These are phyloP conservation scores for Pleurozium schreberi DNA, from an alignment of 225 moss, liverwort and hornwort species.

Conservation along the genomic window DNA sequence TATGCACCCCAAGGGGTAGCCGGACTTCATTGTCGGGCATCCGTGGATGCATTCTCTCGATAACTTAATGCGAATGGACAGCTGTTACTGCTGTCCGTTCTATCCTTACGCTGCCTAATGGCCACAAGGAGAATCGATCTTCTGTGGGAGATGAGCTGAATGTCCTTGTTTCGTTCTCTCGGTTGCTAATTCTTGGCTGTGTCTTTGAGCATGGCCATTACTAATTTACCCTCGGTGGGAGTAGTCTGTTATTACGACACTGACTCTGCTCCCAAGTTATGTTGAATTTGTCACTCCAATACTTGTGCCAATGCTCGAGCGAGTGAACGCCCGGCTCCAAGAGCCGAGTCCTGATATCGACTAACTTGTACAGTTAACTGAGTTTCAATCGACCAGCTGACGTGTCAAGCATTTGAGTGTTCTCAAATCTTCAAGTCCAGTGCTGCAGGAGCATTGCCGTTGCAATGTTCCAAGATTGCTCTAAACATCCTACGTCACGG, in stretches of 20 bases:
- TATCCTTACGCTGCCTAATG: constrained; percentile 9
- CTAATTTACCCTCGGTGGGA: constrained; percentile 18
- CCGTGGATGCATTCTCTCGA: constrained; percentile 8
- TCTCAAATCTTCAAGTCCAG: background rate
- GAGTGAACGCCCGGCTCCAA: background rate
- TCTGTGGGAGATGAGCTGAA: constrained; percentile 22
- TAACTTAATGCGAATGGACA: constrained; percentile 11
- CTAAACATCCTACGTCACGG: background rate
- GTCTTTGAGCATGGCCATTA: constrained; percentile 6
- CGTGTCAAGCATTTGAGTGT: constrained; percentile 3
- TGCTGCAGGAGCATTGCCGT: background rate
- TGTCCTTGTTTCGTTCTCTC: constrained; percentile 21
- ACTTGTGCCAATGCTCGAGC: constrained; percentile 11
- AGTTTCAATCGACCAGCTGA: constrained; percentile 13
- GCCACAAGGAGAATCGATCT: constrained; percentile 17
- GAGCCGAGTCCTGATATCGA: constrained; percentile 10
- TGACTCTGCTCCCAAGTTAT: constrained; percentile 8
- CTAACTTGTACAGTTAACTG: constrained; percentile 32
- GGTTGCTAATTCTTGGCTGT: constrained; percentile 23
- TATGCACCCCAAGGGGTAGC: background rate
- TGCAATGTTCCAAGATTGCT: background rate
- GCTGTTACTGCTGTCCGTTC: constrained; percentile 16
- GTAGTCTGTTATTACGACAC: constrained; percentile 5
- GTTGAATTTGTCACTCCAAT: constrained; percentile 13
- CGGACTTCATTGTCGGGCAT: background rate